Evolutionary conservation across 257 asterid species (phyloP).

Genomic region (Scutellaria baicalensis): DNA sequence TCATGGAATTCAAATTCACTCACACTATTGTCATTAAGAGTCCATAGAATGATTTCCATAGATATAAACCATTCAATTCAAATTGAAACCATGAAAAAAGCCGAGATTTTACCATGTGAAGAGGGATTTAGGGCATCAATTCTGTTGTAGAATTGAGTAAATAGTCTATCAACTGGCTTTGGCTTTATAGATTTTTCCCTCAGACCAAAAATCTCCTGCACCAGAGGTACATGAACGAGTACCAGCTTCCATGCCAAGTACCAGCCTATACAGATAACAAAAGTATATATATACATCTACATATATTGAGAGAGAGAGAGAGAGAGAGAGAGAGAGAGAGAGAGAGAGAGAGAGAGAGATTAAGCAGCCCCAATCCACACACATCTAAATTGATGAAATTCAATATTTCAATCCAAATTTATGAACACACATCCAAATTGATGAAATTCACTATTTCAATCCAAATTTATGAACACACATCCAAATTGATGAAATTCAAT

Average conservation of each 20-base stretch:
- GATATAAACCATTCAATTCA: not conserved
- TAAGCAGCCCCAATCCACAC: not conserved
- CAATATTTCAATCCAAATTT: no score
- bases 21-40: not conserved
- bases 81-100: not conserved
- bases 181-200: constrained; percentile 53
- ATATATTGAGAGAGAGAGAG: no score
- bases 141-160: constrained; percentile 63
- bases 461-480: no score
- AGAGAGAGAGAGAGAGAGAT: no score
- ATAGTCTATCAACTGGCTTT: constrained; percentile 55
- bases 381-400: not conserved
- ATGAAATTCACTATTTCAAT: no score
- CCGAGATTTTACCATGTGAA: constrained; percentile 26
- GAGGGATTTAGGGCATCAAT: constrained; percentile 34
- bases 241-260: constrained; percentile 96
- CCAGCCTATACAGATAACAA: constrained; percentile 52
- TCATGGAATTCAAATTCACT: not conserved
- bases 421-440: not conserved
- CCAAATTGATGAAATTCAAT: not conserved
- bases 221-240: constrained; percentile 87
- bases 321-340: no score
- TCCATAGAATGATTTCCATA: not conserved
- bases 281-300: no score
- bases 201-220: constrained; percentile 87